Conservation (phyloP, 2,329 filamentous ascomycete species). For the Neopestalotiopsis rosae region DNA sequence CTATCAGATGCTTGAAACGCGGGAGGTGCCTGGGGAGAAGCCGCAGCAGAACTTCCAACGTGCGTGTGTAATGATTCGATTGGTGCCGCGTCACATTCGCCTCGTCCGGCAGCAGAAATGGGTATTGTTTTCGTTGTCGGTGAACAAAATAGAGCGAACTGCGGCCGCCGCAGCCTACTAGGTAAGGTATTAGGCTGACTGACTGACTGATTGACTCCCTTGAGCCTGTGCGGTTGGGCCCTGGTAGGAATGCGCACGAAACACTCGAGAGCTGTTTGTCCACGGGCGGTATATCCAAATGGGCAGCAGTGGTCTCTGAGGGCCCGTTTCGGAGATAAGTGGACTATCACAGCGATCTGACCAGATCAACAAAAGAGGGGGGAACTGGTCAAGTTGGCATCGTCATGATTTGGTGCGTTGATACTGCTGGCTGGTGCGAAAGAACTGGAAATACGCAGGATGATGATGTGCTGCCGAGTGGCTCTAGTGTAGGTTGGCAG, state of each 20-base stretch:
- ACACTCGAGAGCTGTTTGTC: background rate
- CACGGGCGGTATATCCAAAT: background rate
- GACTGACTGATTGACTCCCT: constrained; percentile 6
- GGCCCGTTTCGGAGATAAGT: constrained; percentile 6
- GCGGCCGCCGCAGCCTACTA: background rate
- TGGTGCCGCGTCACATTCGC: background rate
- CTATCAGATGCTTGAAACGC: background rate
- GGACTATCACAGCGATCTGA: background rate
- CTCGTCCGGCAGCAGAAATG: background rate
- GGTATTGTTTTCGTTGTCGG: constrained; percentile 3
- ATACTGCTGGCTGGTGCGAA: background rate
- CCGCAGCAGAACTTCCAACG: background rate
- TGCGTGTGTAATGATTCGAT: background rate
- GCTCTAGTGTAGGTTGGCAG: constrained; percentile 2
- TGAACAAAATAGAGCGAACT: constrained; percentile 6
- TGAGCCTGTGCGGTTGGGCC: background rate
- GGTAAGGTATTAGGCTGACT: constrained; percentile 10
- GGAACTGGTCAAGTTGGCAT: constrained; percentile 10
- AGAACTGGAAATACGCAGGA: background rate
- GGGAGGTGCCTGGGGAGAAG: background rate
- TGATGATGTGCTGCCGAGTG: constrained; percentile 9
- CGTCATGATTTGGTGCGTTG: constrained; percentile 14
- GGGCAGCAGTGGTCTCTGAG: background rate
- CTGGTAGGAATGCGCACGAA: constrained; percentile 12
- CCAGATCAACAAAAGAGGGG: background rate